Conservation (phyloP, 495 filamentous ascomycete genomes). For the Rusavskia elegans region DNA sequence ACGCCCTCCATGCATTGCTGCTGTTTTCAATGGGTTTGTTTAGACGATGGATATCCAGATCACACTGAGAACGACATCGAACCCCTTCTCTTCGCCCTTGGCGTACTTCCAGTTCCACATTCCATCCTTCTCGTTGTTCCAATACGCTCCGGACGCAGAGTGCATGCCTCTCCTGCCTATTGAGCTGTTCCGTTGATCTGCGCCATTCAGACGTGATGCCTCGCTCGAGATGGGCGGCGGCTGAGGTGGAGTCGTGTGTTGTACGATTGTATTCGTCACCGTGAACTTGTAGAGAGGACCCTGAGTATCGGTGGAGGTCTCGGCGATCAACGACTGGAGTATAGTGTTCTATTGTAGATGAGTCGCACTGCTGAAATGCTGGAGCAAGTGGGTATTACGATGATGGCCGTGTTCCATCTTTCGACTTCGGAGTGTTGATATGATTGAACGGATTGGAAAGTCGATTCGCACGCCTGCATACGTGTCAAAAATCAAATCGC, state of each 20-base stretch:
- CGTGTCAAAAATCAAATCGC: background rate
- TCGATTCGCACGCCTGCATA: slow-evolving; percentile 55
- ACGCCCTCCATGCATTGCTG: too few relatives aligned
- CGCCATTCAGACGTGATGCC: background rate
- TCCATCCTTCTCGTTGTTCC: slow-evolving; percentile 93
- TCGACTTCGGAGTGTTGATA: slow-evolving; percentile 74
- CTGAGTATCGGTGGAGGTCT: slow-evolving; percentile 40
- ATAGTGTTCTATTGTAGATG: slow-evolving; percentile 51
- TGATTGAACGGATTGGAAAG: slow-evolving; percentile 48
- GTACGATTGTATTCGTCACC: slow-evolving; percentile 95
- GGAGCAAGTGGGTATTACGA: slow-evolving; percentile 39
- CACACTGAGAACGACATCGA: slow-evolving; percentile 84
- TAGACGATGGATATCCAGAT: slow-evolving; percentile 60
- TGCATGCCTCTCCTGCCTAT: slow-evolving; percentile 81
- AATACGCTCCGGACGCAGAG: slow-evolving; percentile 83
- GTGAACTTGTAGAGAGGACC: slow-evolving; percentile 63
- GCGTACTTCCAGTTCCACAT: slow-evolving; percentile 98
- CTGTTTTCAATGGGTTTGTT: background rate
- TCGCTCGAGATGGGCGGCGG: slow-evolving; percentile 15
- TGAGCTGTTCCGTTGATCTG: slow-evolving; percentile 13
- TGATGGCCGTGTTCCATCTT: slow-evolving; percentile 80
- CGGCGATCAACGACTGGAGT: slow-evolving; percentile 70
- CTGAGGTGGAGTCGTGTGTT: slow-evolving; percentile 52
- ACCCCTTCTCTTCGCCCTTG: slow-evolving; percentile 61
- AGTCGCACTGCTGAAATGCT: too few relatives aligned